Base-by-base conservation (phyloP, 1,284 basidiomycete genomes). In the Trichosporon sp. region DNA sequence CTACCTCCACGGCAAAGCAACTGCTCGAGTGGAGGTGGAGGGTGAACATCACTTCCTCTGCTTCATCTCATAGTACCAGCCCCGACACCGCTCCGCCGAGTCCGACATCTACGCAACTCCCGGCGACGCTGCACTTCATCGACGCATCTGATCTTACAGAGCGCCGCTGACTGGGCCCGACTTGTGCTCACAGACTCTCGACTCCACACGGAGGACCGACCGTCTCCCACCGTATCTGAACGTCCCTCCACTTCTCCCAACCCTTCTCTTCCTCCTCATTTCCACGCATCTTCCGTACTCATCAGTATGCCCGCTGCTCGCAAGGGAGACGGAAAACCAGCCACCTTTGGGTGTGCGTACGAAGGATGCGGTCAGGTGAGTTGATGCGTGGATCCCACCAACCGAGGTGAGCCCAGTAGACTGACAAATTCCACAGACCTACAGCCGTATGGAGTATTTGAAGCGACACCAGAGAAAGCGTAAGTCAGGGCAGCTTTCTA, bases 391-490 rank as follows among this genome's bases (percentile, higher is more conserved):
- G 19, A 26, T 21, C 10, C 21, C 8, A 21, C 51, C 14, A 6
- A 21, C 5, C 16, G 16, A 21, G 48, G 19, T 48, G 4, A 21
- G n/a, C 8, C 19, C 51, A 54, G 35, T 26, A 26, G 51, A 1
- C 73, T 70, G 67, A 74, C 70, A 66, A 35, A 21, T 8, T 40
- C 38, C 48, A 6, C 72, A 84, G 81, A 75, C 76, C 0, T 84
- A 84, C 72, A 83, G 81, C 73, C 79, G 83, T 40, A 81, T 84
- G 78, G 83, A 84, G 72, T 85, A 85, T 70, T 70, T 85, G 71
- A 82, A 83, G 66, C 73, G 84, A 63, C 84, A 85, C 74, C 83
- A 85, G 65, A 71, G 84, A 66, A 85, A 84, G 77, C 84, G 84
- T 85, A 70, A 72, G 83, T 78, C 12, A 51, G 16, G 40, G 8